Base-by-base conservation (phyloP, 2,329 filamentous ascomycete species). In the Pseudogymnoascus sp. region DNA sequence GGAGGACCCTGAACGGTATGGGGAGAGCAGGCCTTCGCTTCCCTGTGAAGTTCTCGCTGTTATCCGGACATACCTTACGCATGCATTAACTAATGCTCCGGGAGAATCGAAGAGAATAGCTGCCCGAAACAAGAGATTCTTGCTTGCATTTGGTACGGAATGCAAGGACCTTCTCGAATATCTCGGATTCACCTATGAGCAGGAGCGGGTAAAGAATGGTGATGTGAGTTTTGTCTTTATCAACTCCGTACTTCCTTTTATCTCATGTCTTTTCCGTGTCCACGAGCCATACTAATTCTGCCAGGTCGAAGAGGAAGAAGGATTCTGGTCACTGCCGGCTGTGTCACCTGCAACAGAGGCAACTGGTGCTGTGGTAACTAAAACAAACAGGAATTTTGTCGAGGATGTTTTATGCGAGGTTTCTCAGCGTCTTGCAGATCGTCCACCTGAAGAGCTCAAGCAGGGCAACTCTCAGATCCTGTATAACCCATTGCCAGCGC, bases 391-490 rank as follows among this genome's bases (percentile, higher is more conserved):
- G 18, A 51, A 67, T 16, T 73, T 82, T 37, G 77, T 88, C 39
- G 84, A 88, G 64, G 84, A 88, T 71, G 77, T 83, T n/a, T 76
- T 81, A 45, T 74, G 80, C 64, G 86, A 89, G 72, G 73, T 89
- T 29, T 73, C 77, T n/a, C 75, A 76, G 12, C 75, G 60, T 16
- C 31, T 64, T 54, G 63, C 45, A 23, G 63, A 64, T 18, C 64
- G 69, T 21, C 68, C 71, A 40, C 60, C 54, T 14, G 42, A 63
- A 39, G 67, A 69, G 54, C 63, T 66, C 16, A 37, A 61, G 61
- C 18, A 40, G 14, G 26, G 60, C 45, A 60, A 64, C 42, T 51
- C 47, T 21, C 23, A 57, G 64, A 31, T 61, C 62, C 45, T 65
- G 16, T 60, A 62, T 40, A 34, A 47, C n/a, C 67, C 68, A 42